Conservation (phyloP, 345 rosid genomes). For the Populus deltoides region DNA sequence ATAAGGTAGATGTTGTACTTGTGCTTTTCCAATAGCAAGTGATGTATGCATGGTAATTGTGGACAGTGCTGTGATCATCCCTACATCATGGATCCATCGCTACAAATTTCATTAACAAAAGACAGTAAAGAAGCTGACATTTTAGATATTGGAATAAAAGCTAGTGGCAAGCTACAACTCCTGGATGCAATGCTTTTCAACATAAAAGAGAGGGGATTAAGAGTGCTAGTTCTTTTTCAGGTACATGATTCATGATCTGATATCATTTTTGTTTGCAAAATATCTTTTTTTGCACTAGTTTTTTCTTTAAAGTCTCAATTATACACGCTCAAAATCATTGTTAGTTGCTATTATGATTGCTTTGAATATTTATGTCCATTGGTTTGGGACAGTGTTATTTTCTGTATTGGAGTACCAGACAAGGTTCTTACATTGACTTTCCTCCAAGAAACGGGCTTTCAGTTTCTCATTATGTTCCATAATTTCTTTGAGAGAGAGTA, state of each 20-base stretch:
- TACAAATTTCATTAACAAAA: conserved; percentile 38
- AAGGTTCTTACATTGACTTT: no score
- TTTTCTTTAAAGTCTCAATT: background rate
- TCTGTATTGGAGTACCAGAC: no score
- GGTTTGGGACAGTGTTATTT: no score
- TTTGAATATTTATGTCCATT: no score
- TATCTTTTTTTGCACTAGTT: no score
- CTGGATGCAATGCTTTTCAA: conserved; percentile 71
- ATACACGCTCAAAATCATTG: background rate
- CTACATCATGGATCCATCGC: conserved; percentile 50
- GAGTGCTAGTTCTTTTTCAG: conserved; percentile 83
- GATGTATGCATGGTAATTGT: conserved; percentile 14
- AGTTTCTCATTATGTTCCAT: background rate
- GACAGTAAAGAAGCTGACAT: conserved; percentile 33
- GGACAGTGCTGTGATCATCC: conserved; percentile 96
- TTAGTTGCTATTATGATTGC: no score
- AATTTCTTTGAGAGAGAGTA: background rate
- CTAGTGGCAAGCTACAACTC: conserved; percentile 81
- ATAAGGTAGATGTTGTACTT: background rate
- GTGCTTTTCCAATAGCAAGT: background rate
- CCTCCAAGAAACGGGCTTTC: no score
- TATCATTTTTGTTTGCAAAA: background rate
- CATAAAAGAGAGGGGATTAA: conserved; percentile 47
- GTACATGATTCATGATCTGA: conserved; percentile 37
- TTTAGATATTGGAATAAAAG: conserved; percentile 76